Evolutionary conservation across 2,329 filamentous ascomycete species (phyloP).

Genomic region (Chaetothyriales sp.): DNA sequence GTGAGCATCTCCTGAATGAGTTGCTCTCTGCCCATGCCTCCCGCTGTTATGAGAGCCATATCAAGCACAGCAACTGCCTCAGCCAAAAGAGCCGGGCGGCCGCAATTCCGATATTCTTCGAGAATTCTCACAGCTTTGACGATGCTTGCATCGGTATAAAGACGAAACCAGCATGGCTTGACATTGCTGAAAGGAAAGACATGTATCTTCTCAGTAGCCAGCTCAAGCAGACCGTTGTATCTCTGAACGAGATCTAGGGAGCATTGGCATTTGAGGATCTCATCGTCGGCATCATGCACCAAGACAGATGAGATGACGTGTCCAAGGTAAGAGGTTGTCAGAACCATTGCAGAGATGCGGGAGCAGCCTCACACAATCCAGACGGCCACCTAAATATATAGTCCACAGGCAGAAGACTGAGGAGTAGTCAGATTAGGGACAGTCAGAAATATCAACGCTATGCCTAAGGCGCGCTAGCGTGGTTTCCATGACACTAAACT

Average conservation of each 20-base stretch:
- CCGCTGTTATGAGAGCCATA: constrained; percentile 59
- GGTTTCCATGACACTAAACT: too few species aligned
- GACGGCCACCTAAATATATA: not conserved
- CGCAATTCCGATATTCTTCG: constrained; percentile 4
- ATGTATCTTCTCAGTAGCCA: constrained; percentile 39
- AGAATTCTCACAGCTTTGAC: constrained; percentile 28
- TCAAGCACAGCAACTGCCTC: constrained; percentile 54
- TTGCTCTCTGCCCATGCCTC: constrained; percentile 42
- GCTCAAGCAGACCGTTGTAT: constrained; percentile 26
- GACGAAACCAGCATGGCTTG: constrained; percentile 38
- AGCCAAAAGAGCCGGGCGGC: not conserved
- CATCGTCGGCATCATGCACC: constrained; percentile 4
- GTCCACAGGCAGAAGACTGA: too few species aligned
- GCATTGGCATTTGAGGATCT: constrained; percentile 7
- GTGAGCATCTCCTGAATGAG: constrained; percentile 21
- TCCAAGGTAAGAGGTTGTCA: not conserved
- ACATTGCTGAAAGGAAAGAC: constrained; percentile 44
- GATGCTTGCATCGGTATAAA: constrained; percentile 44
- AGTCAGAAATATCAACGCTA: not conserved
- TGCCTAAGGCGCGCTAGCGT: too few species aligned
- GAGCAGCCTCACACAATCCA: not conserved
- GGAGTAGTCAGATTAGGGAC: not conserved
- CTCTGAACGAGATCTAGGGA: not conserved
- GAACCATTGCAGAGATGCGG: not conserved
- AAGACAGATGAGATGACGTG: not conserved